These are phyloP conservation scores for Davidsoniella virescens DNA, from an alignment of 2,329 filamentous ascomycete species.

Conservation along the genomic window DNA sequence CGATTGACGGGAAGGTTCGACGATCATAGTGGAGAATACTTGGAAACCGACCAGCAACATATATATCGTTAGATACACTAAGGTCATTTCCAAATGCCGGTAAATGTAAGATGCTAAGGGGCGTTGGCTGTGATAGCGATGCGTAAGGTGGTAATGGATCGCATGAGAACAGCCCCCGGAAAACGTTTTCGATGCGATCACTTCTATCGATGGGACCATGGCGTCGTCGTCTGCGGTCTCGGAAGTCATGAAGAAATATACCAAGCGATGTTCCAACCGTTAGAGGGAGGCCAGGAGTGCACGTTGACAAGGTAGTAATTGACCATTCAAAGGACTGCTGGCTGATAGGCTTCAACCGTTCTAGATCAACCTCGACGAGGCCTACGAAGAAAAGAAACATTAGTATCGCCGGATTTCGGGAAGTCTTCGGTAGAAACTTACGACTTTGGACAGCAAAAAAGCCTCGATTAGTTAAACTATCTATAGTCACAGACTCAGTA, in stretches of 20 bases:
- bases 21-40: slow-evolving; percentile 81
- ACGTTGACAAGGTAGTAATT: slow-evolving; percentile 66
- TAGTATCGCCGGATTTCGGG: slow-evolving; percentile 1
- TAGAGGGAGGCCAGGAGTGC: slow-evolving; percentile 49
- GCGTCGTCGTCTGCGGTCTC: slow-evolving; percentile 27
- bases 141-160: slow-evolving; percentile 45
- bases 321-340: slow-evolving; percentile 62
- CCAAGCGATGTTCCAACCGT: slow-evolving; percentile 72
- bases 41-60: slow-evolving; percentile 76
- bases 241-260: slow-evolving; percentile 67
- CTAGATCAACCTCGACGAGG: slow-evolving; percentile 68
- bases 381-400: slow-evolving; percentile 19
- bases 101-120: slow-evolving; percentile 68
- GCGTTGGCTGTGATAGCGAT: slow-evolving; percentile 61
- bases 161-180: slow-evolving; percentile 31
- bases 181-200: slow-evolving; percentile 18
- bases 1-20: slow-evolving; percentile 63
- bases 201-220: neutral
- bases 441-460: slow-evolving; percentile 67
- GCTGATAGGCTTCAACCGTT: slow-evolving; percentile 52
- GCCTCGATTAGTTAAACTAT: slow-evolving; percentile 48
- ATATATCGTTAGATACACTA: slow-evolving; percentile 60
- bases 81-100: slow-evolving; percentile 35
- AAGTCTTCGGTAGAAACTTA: slow-evolving; percentile 22
- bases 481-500: slow-evolving; percentile 69